These are phyloP conservation scores for Croton laevigatus DNA, from an alignment of 441 rosid genomes.

Conservation along the genomic window DNA sequence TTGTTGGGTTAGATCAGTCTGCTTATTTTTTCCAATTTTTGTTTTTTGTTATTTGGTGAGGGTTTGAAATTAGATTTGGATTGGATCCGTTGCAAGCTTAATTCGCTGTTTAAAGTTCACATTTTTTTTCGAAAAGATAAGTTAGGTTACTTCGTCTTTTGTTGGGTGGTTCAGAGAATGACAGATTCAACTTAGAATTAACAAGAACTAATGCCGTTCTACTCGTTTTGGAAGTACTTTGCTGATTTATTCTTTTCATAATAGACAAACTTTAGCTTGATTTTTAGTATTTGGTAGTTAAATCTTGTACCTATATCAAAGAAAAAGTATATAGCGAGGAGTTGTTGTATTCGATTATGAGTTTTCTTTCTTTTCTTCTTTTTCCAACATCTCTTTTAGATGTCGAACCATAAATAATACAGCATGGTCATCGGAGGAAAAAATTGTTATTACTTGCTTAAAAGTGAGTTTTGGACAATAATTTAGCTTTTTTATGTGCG, in stretches of 20 bases:
- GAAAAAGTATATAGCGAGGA: background rate
- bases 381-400: background rate
- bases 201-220: background rate
- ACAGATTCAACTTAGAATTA: background rate
- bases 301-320: background rate
- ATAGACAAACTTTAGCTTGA: background rate
- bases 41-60: background rate
- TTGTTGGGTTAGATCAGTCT: background rate
- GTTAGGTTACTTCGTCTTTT: background rate
- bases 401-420: background rate
- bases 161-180: background rate
- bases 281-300: background rate
- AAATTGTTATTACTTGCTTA: background rate
- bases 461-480: background rate
- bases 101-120: conserved; percentile 1
- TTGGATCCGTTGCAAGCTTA: background rate
- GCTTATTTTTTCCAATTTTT: background rate
- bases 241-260: background rate
- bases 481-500: background rate
- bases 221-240: background rate
- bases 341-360: background rate
- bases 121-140: background rate
- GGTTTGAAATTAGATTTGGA: background rate
- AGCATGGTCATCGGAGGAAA: background rate
- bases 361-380: background rate